Evolutionary conservation across 2,329 filamentous ascomycete species (phyloP), one percentile per base, ranked within the genome.

Genomic region (Pseudogymnoascus sp.): DNA sequence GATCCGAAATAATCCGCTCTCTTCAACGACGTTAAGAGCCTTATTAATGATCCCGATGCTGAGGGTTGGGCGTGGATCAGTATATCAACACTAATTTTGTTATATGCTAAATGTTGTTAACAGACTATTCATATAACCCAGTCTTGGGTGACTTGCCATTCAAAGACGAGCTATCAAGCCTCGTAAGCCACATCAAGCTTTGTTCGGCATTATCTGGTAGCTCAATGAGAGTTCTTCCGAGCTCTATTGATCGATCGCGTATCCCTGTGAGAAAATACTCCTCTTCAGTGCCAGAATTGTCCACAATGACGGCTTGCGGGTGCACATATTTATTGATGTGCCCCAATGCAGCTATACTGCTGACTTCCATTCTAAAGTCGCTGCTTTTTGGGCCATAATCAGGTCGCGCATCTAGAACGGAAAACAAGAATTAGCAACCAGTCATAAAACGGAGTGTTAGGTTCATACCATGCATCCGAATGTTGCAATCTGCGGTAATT

Each of bases 71-170:
- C 91, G 64, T 96, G 90, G 7, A 98, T 84, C 11, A 97, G 75
- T 61, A 99, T 90, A 67, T 98, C 91, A 65, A 98, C 81, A 38
- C 82, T 85, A 4, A 90, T 80, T 56, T 85, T 83, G 72, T 93
- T 87, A 93, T 93, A 97, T 35, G 84, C 89, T 88, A 71, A 24
- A 43, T 26, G 59, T 66, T 56, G 67, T 71, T 65, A 73, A 69
- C 53, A 64, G n/a, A 16, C 61, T 68, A 62, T 24, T 65, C 37
- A 46, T 12, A 63, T 7, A 28, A 61, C 4, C 10, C 14, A 10
- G n/a, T 19, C 6, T 19, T 61, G 37, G 41, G 56, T 66, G 65
- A 65, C 73, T 70, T 79, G 89, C 87, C 82, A 68, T 79, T 81
- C 63, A 97, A 77, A 31, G 91, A 87, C 16, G 80, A 78, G 65